A percentile compares a stretch with the other conserved stretches of the same genome.
phyloP scores from a whole-genome alignment of 257 asterid species.

The Solanum rostratum region DNA sequence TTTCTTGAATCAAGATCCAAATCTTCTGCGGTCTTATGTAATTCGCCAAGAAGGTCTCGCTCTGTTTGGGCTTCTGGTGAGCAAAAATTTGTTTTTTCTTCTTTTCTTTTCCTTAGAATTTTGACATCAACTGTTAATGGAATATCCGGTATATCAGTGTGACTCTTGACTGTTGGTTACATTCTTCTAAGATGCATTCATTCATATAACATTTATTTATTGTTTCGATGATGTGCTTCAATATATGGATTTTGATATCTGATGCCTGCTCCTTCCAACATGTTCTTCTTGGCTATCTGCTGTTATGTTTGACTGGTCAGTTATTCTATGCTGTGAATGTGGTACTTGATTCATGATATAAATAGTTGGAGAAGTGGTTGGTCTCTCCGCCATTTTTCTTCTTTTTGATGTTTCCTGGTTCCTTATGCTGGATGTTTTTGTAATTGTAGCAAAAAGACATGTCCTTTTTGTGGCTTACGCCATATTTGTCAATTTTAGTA shows the following conservation, averaged over 20 bases:
- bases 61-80: conserved; percentile 82
- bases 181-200: neutral
- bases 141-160: neutral
- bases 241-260: neutral
- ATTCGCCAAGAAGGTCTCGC: conserved; percentile 60
- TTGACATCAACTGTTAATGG: neutral
- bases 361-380: neutral
- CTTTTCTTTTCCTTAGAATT: neutral
- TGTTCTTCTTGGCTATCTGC: neutral
- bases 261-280: neutral
- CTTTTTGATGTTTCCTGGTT: neutral
- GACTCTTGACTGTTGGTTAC: neutral
- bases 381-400: neutral
- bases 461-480: neutral
- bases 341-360: neutral
- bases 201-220: neutral
- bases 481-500: neutral
- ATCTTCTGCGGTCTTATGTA: conserved; percentile 67
- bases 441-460: neutral
- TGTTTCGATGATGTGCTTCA: neutral
- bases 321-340: neutral
- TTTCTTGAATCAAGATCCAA: conserved; percentile 64
- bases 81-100: conserved; percentile 7
- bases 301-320: neutral
- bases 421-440: neutral